A percentile compares a stretch with the other conserved stretches of the same genome.
phyloP scores from a whole-genome alignment of 352 stramenopile genomes.

The Globisporangium nodosum region DNA sequence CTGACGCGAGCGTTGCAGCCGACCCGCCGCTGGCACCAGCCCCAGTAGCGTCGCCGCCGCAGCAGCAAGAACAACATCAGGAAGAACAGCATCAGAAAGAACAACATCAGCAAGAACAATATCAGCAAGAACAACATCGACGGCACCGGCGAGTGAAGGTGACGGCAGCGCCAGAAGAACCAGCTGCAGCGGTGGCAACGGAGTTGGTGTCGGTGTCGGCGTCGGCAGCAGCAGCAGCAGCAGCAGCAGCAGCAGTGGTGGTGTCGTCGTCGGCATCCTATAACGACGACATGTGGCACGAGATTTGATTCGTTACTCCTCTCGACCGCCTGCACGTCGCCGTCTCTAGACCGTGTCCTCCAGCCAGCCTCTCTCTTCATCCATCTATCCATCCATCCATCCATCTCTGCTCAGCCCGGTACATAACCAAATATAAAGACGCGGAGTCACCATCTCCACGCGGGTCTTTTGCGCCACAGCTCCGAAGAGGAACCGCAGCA shows the following conservation, averaged over 20 bases:
- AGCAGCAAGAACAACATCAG: too few relatives aligned
- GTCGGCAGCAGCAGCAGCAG: too few relatives aligned
- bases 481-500: too few relatives aligned
- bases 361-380: too few relatives aligned
- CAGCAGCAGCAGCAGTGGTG: not conserved
- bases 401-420: too few relatives aligned
- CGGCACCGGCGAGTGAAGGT: conserved; percentile 11
- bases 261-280: conserved; percentile 1
- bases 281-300: conserved; percentile 11
- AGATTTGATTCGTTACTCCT: conserved; percentile 1
- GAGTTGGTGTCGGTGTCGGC: not conserved
- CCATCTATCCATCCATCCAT: too few relatives aligned
- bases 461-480: too few relatives aligned
- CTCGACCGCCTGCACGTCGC: not conserved
- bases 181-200: not conserved
- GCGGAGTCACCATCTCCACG: too few relatives aligned
- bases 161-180: too few relatives aligned
- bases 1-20: conserved; percentile 24
- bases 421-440: too few relatives aligned
- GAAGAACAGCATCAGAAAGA: not conserved
- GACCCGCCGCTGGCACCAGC: not conserved
- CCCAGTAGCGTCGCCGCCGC: not conserved
- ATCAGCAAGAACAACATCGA: conserved; percentile 25
- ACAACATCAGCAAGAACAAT: conserved; percentile 15
- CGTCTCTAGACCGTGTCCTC: not conserved